Evolutionary conservation across 2,329 filamentous ascomycete genomes (phyloP).

Genomic region (Hymenoscyphus fraxineus): DNA sequence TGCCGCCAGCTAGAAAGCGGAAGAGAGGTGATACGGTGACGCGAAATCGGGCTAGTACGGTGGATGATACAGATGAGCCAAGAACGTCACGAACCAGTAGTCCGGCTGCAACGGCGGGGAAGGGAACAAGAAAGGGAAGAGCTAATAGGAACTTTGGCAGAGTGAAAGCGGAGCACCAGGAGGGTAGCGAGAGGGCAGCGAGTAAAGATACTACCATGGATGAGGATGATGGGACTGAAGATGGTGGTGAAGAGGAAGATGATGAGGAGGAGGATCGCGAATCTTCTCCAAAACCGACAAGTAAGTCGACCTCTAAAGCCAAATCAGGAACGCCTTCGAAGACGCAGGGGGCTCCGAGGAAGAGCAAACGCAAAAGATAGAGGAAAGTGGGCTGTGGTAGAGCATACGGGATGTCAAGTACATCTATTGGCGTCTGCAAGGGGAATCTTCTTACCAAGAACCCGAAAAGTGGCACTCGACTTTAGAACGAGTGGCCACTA

Average conservation of each 20-base stretch:
- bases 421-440: not conserved
- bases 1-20: conserved; percentile 27
- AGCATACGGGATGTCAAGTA: not conserved
- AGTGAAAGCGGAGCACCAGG: conserved; percentile 31
- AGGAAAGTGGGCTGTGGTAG: not conserved
- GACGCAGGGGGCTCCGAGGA: conserved; percentile 21
- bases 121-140: conserved; percentile 32
- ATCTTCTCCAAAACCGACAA: conserved; percentile 25
- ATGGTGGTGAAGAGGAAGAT: conserved; percentile 38
- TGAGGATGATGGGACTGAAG: conserved; percentile 35
- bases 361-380: conserved; percentile 32
- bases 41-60: conserved; percentile 43
- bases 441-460: not conserved
- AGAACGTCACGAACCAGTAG: conserved; percentile 41
- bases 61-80: conserved; percentile 50
- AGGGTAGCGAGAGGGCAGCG: conserved; percentile 35
- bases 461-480: not conserved
- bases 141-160: conserved; percentile 44
- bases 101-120: conserved; percentile 37
- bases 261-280: conserved; percentile 27
- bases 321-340: conserved; percentile 23
- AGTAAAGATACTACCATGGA: conserved; percentile 34
- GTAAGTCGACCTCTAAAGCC: conserved; percentile 24
- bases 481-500: not conserved
- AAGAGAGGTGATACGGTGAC: conserved; percentile 36